Base-by-base conservation (phyloP, 805 yeast species). In the Wickerhamiella galacta region DNA sequence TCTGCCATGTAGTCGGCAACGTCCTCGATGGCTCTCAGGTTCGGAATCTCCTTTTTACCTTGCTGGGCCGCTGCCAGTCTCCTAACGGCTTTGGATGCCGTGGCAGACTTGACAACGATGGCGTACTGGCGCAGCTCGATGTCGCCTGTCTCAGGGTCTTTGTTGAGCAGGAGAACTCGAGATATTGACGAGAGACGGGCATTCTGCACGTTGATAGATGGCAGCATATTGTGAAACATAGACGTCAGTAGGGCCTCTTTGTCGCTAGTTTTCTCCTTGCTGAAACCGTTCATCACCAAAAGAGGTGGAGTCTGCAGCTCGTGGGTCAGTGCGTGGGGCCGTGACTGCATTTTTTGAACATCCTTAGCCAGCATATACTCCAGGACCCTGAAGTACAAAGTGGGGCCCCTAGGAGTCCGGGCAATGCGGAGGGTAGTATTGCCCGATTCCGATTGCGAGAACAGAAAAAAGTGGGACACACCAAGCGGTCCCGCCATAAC, bases 401-500 rank as follows among this genome's bases (percentile, higher is more conserved):
- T 83, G 19, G 99, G 99, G 5, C 99, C 99, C 39, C 83, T 67
- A 21, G 96, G 95, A 63, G 85, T 71, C 48, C 80, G 71, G 1
- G 87, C 83, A 28, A 90, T 56, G 48, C 95, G 70, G 41, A 90
- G 61, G 32, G 87, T 76, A 4, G 90, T 75, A 35, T 72, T 74
- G 6, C 95, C 95, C 3, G 45, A 33, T n/a, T 39, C 35, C 24
- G 79, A 68, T 52, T 83, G 94, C 40, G 82, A 75, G 61, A 90
- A 85, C 15, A 87, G 62, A 57, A 90, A 71, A 49, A 90, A 57
- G 56, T 87, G 94, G 5, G 87, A 67, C 16, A 90, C 94, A 18
- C 93, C 93, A 28, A 90, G 62, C 10, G 96, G 96, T 4, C 96
- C 96, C 24, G 95, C 80, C 95, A 90, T 85, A n/a, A 82, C 93